Evolutionary conservation across 768 basidiomycete species (phyloP).

Genomic region (Leccinellum rugosiceps): DNA sequence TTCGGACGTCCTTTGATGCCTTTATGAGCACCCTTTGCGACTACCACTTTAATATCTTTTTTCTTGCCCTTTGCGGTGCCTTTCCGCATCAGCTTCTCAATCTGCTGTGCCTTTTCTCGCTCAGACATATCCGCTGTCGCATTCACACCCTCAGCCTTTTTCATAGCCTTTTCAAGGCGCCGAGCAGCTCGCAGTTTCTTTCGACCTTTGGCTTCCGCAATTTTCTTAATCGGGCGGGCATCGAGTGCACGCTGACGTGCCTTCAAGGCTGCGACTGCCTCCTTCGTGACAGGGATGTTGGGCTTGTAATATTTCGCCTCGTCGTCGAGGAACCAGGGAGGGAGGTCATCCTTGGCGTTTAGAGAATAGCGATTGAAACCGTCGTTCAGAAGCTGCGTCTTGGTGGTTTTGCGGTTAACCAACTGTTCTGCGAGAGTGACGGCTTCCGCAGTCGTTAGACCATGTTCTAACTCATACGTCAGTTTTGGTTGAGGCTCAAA

Average conservation of each 20-base stretch:
- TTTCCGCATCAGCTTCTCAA: slow-evolving; percentile 88
- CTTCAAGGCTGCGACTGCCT: slow-evolving; percentile 80
- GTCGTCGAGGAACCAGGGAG: slow-evolving; percentile 96
- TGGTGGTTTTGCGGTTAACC: slow-evolving; percentile 87
- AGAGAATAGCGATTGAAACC: slow-evolving; percentile 95
- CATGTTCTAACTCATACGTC: slow-evolving; percentile 53
- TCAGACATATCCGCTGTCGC: slow-evolving; percentile 89
- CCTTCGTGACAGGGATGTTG: slow-evolving; percentile 96
- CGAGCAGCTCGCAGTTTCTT: slow-evolving; percentile 91
- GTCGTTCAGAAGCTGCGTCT: slow-evolving; percentile 86
- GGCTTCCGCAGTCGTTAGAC: slow-evolving; percentile 84
- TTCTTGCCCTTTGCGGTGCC: slow-evolving; percentile 68
- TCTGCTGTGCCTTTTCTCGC: slow-evolving; percentile 89
- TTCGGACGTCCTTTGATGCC: slow-evolving; percentile 92
- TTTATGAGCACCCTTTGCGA: slow-evolving; percentile 86
- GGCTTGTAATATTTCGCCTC: slow-evolving; percentile 90
- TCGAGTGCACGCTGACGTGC: slow-evolving; percentile 92
- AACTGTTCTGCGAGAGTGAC: slow-evolving; percentile 88
- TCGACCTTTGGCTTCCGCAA: slow-evolving; percentile 96
- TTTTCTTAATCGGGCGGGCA: slow-evolving; percentile 97
- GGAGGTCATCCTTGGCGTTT: slow-evolving; percentile 88
- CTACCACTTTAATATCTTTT: slow-evolving; percentile 81
- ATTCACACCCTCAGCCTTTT: slow-evolving; percentile 93
- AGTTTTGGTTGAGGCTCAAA: background rate
- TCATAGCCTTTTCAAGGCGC: slow-evolving; percentile 86